Evolutionary conservation across 306 rosid genomes (phyloP).

Genomic region (Lithocarpus polystachyus): DNA sequence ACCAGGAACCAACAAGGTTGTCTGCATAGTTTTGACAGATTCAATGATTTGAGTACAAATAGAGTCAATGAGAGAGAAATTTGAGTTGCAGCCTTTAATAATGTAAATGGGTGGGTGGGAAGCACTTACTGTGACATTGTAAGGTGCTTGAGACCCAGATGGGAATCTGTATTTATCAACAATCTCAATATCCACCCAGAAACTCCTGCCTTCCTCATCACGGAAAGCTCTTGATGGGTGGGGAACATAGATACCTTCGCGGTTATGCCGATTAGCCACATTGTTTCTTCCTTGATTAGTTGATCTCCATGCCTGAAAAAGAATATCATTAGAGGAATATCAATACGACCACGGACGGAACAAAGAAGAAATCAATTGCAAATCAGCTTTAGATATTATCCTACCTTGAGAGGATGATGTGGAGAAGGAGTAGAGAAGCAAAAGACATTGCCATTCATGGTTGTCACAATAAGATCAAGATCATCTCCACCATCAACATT

Average conservation of each 20-base stretch:
- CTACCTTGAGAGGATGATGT: conserved; percentile 91
- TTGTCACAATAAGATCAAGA: conserved; percentile 88
- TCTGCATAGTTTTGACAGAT: conserved; percentile 47
- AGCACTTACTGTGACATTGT: conserved; percentile 70
- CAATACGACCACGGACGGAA: background rate
- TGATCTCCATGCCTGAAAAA: conserved; percentile 77
- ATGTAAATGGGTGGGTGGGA: background rate
- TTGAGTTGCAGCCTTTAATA: background rate
- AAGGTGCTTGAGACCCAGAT: conserved; percentile 90
- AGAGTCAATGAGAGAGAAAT: background rate
- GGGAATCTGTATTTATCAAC: conserved; percentile 78
- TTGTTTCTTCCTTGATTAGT: conserved; percentile 86
- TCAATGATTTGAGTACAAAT: background rate
- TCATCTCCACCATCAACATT: conserved; percentile 99
- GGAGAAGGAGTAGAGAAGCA: conserved; percentile 94
- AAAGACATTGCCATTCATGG: conserved; percentile 97
- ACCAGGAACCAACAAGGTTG: conserved; percentile 89
- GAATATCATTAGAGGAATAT: conserved; percentile 10
- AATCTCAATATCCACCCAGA: conserved; percentile 89
- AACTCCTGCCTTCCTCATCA: conserved; percentile 95
- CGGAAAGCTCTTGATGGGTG: conserved; percentile 93
- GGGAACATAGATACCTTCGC: conserved; percentile 77
- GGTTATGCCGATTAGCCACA: conserved; percentile 58
- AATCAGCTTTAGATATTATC: conserved; percentile 30
- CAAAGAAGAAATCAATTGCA: conserved; percentile 8